These are phyloP conservation scores for Ambrosia trifida DNA, from an alignment of 129 eudicot species.

Conservation along the genomic window DNA sequence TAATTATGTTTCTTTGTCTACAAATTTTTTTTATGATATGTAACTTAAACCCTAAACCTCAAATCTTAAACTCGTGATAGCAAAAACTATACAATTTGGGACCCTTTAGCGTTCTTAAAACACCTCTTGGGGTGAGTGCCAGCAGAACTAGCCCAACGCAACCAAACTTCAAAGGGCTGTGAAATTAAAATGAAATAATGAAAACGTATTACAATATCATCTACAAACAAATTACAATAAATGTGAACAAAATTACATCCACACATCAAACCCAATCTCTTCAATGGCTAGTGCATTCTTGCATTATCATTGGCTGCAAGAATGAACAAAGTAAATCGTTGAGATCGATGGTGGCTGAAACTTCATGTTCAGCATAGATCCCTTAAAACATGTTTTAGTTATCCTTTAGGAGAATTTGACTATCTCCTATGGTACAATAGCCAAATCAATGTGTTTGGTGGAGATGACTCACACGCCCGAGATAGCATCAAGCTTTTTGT, in stretches of 20 bases:
- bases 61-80: conserved; percentile 20
- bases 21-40: conserved; percentile 63
- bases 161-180: conserved; percentile 73
- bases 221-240: conserved; percentile 41
- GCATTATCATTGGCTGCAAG: no score
- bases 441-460: no score
- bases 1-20: conserved; percentile 58
- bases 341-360: no score
- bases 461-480: no score
- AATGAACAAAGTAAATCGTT: no score
- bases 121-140: conserved; percentile 86
- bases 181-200: conserved; percentile 42
- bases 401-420: no score
- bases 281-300: no score
- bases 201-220: conserved; percentile 46
- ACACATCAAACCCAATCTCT: no score
- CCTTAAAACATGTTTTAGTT: no score
- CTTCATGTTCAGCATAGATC: no score
- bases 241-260: neutral
- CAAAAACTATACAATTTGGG: conserved; percentile 70
- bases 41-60: neutral
- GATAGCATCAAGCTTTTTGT: no score
- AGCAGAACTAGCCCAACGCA: conserved; percentile 69
- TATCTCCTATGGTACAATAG: no score
- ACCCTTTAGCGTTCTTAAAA: conserved; percentile 64